Conservation (phyloP, 768 basidiomycete species). For the Pleurotus salmoneostramineus region DNA sequence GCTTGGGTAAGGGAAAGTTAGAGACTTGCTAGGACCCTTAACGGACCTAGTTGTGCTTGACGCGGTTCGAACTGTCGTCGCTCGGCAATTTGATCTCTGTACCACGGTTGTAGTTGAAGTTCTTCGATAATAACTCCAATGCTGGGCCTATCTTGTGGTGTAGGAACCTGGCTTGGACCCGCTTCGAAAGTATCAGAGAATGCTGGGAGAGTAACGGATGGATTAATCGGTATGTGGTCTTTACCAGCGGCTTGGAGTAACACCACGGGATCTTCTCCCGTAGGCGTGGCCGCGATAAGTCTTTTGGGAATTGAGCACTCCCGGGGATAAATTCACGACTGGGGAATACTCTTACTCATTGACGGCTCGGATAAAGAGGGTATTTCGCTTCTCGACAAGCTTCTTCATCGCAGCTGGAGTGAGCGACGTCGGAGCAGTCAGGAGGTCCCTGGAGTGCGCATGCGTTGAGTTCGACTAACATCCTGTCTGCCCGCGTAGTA, state of each 20-base stretch:
- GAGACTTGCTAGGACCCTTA: neutral
- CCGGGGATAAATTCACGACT: neutral
- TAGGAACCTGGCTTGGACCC: conserved; percentile 26
- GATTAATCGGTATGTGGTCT: conserved; percentile 70
- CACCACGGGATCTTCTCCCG: conserved; percentile 54
- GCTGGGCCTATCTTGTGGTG: conserved; percentile 49
- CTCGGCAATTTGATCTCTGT: conserved; percentile 63
- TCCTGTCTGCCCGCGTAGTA: neutral
- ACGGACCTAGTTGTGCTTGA: conserved; percentile 46
- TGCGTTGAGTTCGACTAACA: neutral
- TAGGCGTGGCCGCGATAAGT: conserved; percentile 49
- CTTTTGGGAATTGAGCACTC: conserved; percentile 27
- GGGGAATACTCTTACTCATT: conserved; percentile 57
- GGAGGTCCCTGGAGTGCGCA: conserved; percentile 16
- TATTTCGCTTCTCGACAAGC: conserved; percentile 68
- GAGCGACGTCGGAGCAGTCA: conserved; percentile 32
- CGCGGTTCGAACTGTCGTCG: conserved; percentile 51
- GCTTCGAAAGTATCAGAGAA: conserved; percentile 3
- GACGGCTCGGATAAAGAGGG: conserved; percentile 58
- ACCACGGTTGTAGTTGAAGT: conserved; percentile 58
- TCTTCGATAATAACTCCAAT: conserved; percentile 58
- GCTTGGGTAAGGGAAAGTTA: neutral
- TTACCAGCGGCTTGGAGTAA: conserved; percentile 65
- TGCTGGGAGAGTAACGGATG: conserved; percentile 20
- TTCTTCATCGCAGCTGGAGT: conserved; percentile 60